phyloP scores from a whole-genome alignment of 1,284 basidiomycete genomes.

The Meira miltonrushii region DNA sequence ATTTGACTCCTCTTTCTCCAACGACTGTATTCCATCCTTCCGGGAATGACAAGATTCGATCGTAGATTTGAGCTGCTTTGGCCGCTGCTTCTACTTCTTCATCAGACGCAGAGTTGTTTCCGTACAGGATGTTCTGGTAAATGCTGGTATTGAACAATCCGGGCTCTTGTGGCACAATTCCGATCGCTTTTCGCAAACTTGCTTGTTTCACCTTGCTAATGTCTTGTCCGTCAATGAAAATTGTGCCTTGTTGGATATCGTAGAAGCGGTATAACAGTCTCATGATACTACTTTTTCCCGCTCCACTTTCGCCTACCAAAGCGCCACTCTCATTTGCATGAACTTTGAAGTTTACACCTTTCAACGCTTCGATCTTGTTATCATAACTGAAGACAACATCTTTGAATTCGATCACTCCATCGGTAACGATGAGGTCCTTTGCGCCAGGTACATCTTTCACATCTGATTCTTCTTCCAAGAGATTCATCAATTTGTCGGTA shows the following conservation, averaged over 20 bases:
- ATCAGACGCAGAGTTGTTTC: slow-evolving; percentile 37
- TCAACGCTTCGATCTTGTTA: slow-evolving; percentile 65
- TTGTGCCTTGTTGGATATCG: slow-evolving; percentile 60
- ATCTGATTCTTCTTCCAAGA: slow-evolving; percentile 59
- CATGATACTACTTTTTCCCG: slow-evolving; percentile 75
- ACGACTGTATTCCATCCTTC: slow-evolving; percentile 71
- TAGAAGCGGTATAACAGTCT: slow-evolving; percentile 84
- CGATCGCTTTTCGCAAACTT: slow-evolving; percentile 71
- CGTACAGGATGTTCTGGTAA: slow-evolving; percentile 50
- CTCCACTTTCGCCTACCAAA: slow-evolving; percentile 60
- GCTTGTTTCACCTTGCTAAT: slow-evolving; percentile 75
- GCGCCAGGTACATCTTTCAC: slow-evolving; percentile 74
- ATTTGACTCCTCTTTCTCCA: slow-evolving; percentile 73
- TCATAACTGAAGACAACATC: slow-evolving; percentile 62
- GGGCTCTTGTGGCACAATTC: slow-evolving; percentile 58
- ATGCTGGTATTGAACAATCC: slow-evolving; percentile 75
- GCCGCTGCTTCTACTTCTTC: slow-evolving; percentile 41
- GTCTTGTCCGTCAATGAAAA: slow-evolving; percentile 71
- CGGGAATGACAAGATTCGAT: slow-evolving; percentile 60
- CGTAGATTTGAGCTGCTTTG: slow-evolving; percentile 48
- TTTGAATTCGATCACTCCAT: slow-evolving; percentile 74
- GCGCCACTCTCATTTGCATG: slow-evolving; percentile 58
- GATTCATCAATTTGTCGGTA: slow-evolving; percentile 52
- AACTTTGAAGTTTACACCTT: slow-evolving; percentile 76
- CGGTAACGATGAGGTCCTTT: slow-evolving; percentile 65